phyloP scores from a whole-genome alignment of 2,329 filamentous ascomycete species.

The Colletotrichum sp. region DNA sequence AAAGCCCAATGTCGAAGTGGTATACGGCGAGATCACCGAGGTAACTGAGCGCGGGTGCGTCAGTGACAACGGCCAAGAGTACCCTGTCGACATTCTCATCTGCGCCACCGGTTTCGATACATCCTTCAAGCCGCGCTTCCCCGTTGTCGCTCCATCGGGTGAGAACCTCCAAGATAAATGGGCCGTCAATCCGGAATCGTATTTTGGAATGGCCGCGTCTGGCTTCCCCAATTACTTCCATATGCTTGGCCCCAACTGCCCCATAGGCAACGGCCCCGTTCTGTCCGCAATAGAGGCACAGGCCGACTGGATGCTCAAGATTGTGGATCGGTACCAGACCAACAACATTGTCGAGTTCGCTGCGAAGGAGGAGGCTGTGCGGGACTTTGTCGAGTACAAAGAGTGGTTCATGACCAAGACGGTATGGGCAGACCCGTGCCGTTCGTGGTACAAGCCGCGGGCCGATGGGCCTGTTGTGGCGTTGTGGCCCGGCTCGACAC shows the following conservation, averaged over 20 bases:
- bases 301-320: slow-evolving; percentile 53
- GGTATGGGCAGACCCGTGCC: slow-evolving; percentile 50
- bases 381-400: slow-evolving; percentile 54
- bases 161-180: slow-evolving; percentile 32
- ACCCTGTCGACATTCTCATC: slow-evolving; percentile 29
- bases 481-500: slow-evolving; percentile 33
- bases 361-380: slow-evolving; percentile 49
- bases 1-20: slow-evolving; percentile 30
- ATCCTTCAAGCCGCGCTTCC: slow-evolving; percentile 38
- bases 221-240: slow-evolving; percentile 33
- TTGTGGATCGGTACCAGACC: slow-evolving; percentile 54
- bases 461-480: slow-evolving; percentile 10
- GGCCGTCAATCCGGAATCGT: slow-evolving; percentile 30
- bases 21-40: slow-evolving; percentile 38
- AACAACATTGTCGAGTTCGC: slow-evolving; percentile 49
- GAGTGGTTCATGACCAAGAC: slow-evolving; percentile 48
- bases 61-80: slow-evolving; percentile 28
- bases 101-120: slow-evolving; percentile 30
- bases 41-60: slow-evolving; percentile 31
- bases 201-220: slow-evolving; percentile 32
- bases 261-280: slow-evolving; percentile 42
- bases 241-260: slow-evolving; percentile 45
- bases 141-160: slow-evolving; percentile 47
- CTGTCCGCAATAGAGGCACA: slow-evolving; percentile 49
- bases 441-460: slow-evolving; percentile 23